These are phyloP conservation scores for Holtermanniella nyarrowii DNA, from an alignment of 768 basidiomycete genomes.

Conservation along the genomic window DNA sequence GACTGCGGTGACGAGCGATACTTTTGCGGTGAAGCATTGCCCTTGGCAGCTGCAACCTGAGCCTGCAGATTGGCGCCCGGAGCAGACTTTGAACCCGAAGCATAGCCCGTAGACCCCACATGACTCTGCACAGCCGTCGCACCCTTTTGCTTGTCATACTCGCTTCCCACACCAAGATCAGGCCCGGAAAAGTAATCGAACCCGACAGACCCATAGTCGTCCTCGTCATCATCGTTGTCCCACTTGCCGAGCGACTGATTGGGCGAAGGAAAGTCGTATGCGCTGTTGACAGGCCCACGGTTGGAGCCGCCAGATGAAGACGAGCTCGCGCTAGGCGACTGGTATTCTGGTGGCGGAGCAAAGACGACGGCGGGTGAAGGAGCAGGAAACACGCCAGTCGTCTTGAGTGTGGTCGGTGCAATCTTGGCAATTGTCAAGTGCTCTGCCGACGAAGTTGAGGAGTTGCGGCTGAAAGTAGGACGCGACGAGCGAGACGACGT, in stretches of 20 bases:
- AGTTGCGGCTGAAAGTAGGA: conserved; percentile 30
- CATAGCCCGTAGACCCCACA: conserved; percentile 23
- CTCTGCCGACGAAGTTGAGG: conserved; percentile 42
- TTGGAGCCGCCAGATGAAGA: conserved; percentile 20
- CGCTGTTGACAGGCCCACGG: conserved; percentile 5
- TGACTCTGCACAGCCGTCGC: conserved; percentile 34
- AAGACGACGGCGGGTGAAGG: conserved; percentile 40
- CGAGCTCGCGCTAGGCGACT: conserved; percentile 9
- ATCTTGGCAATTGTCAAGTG: conserved; percentile 63
- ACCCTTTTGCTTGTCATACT: conserved; percentile 34
- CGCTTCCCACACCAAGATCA: conserved; percentile 48
- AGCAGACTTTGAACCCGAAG: conserved; percentile 1
- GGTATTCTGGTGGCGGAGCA: conserved; percentile 36
- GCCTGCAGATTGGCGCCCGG: neutral
- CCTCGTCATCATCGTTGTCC: conserved; percentile 41
- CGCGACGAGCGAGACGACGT: conserved; percentile 28
- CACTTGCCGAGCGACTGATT: conserved; percentile 24
- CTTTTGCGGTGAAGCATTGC: neutral
- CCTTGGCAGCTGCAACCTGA: neutral
- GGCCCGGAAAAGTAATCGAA: conserved; percentile 56
- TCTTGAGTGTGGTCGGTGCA: conserved; percentile 78
- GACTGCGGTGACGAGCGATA: conserved; percentile 28
- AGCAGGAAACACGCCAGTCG: conserved; percentile 43
- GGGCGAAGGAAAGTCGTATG: conserved; percentile 36
- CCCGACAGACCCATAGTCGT: conserved; percentile 43